These are phyloP conservation scores for Yamadazyma philogaea DNA, from an alignment of 805 yeast genomes.

Conservation along the genomic window DNA sequence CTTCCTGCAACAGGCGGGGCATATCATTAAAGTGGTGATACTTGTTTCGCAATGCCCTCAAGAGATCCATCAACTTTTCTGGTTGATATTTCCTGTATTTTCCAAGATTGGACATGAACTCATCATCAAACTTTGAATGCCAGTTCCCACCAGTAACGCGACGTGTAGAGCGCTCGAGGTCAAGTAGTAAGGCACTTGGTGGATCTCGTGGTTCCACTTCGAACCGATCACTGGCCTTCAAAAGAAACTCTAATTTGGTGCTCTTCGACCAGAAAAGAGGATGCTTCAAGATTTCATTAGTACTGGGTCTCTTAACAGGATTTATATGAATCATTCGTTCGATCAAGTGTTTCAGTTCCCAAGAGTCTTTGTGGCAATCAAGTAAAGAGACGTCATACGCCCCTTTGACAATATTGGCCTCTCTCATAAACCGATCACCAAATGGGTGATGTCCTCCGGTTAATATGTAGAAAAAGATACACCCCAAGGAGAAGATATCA, in stretches of 20 bases:
- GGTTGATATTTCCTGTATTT: conserved; percentile 86
- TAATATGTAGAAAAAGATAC: conserved; percentile 84
- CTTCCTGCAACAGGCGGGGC: conserved; percentile 59
- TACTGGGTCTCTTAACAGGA: conserved; percentile 71
- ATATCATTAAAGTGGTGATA: conserved; percentile 92
- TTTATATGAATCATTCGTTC: conserved; percentile 64
- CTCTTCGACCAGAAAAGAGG: conserved; percentile 83
- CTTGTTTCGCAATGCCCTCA: conserved; percentile 89
- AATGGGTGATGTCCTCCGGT: conserved; percentile 88
- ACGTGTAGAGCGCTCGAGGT: conserved; percentile 51
- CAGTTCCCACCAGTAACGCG: conserved; percentile 65
- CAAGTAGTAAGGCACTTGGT: conserved; percentile 55
- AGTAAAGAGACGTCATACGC: conserved; percentile 51
- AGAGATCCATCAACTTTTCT: conserved; percentile 73
- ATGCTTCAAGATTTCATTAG: conserved; percentile 65
- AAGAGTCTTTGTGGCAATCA: conserved; percentile 38
- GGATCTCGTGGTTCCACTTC: conserved; percentile 83
- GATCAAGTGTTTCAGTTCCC: conserved; percentile 73
- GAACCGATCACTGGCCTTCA: conserved; percentile 86
- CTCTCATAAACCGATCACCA: conserved; percentile 87
- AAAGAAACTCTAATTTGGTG: conserved; percentile 75
- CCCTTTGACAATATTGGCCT: conserved; percentile 79
- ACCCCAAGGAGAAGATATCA: conserved; percentile 92
- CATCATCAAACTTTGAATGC: conserved; percentile 68
- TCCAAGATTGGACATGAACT: conserved; percentile 79